Evolutionary conservation across 495 filamentous ascomycete genomes (phyloP), one percentile per base, ranked within the genome.

Genomic region (Aspergillus bertholletiae): DNA sequence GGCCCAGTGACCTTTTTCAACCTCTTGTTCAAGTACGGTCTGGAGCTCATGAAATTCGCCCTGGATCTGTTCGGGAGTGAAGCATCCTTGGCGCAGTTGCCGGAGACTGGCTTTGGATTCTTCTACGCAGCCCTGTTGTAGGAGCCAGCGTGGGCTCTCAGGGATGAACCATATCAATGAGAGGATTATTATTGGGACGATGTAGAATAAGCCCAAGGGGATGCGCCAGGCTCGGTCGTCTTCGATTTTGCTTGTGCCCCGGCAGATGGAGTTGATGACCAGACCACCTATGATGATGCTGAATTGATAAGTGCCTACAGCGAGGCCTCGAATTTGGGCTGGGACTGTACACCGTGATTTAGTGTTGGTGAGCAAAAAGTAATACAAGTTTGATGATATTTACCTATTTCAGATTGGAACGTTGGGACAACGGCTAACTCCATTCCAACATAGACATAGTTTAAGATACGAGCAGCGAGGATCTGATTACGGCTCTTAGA

Each of bases 391-490:
- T n/a, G 1, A 2, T n/a, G 13, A 13, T 12, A 37, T 15, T n/a
- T 37, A 37, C 34, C 63, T 9, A 73, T 56, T 46, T 73, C 70
- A 4, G 69, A 43, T 15, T 69, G 57, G 20, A 66, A 64, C 5
- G 63, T 57, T 8, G 70, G 69, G 12, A 61, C 59, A 7, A 63
- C 62, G 9, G 70, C 58, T 20, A 73, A 51, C 26, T 73, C 65
- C 67, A 73, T 72, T 20, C 69, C 70, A n/a, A 73, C 60, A 46
- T 72, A 73, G 17, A 62, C 44, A 62, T 69, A 74, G 26, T 68
- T 66, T 13, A 74, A 39, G 27, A 69, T 65, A 21, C 69, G 60
- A 8, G 58, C 69, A 6, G 62, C 59, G 28, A 71, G 57, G 4
- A 74, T 59, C 35, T 74, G 71, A n/a, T 54, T 58, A 12, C 49